These are phyloP conservation scores for Polytrichum commune DNA, from an alignment of 225 moss, liverwort and hornwort genomes.

Conservation along the genomic window DNA sequence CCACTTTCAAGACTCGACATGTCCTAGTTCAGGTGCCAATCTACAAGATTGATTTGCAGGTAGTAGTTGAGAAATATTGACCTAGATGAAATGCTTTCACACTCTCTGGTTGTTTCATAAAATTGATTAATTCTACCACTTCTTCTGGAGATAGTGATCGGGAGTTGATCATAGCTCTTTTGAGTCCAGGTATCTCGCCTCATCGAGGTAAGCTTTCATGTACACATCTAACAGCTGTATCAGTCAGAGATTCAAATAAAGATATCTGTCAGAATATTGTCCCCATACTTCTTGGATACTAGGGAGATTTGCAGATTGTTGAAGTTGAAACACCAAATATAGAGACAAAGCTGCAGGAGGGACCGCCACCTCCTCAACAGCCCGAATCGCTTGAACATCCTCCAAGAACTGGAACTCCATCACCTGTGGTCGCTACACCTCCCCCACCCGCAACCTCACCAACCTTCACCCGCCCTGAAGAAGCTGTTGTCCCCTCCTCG, in stretches of 20 bases:
- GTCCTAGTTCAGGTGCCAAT: not conserved
- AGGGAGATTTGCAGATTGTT: conserved; percentile 29
- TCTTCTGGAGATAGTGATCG: no score
- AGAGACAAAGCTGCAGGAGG: conserved; percentile 15
- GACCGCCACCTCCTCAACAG: conserved; percentile 9
- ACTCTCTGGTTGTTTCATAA: no score
- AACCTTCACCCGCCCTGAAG: conserved; percentile 15
- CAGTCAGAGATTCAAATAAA: no score
- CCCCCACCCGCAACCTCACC: conserved; percentile 25
- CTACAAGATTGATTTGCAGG: not conserved
- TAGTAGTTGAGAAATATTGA: not conserved
- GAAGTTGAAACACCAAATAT: conserved; percentile 51
- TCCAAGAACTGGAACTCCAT: conserved; percentile 3
- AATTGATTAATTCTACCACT: no score
- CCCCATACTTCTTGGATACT: not conserved
- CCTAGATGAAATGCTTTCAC: no score
- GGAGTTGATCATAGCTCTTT: no score
- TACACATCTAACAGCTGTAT: no score
- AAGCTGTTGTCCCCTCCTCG: conserved; percentile 7
- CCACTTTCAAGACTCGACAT: not conserved
- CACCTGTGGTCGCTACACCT: conserved; percentile 16
- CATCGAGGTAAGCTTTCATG: no score
- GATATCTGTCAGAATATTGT: not conserved
- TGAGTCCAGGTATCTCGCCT: no score
- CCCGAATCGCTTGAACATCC: conserved; percentile 17